Evolutionary conservation across 495 filamentous ascomycete species (phyloP), one percentile per base, ranked within the genome.

Genomic region (Tetracladium marchalianum): DNA sequence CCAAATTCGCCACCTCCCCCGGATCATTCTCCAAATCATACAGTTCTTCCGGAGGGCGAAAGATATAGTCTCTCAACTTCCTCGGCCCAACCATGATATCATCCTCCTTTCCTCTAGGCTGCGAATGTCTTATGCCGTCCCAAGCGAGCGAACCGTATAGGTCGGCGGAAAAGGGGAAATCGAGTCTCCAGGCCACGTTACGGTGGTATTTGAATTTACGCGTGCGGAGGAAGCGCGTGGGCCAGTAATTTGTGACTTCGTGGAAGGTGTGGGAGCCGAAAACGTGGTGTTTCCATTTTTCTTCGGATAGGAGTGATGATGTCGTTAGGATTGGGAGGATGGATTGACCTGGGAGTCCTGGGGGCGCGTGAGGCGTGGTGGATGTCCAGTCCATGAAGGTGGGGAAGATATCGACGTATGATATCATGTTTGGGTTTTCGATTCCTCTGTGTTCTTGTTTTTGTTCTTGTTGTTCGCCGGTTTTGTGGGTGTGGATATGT

Each of bases 201-300:
- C 69, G 63, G 46, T 72, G 69, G 41, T 72, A 72, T 38, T 72
- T 72, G 53, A 62, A 68, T 11, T 54, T 44, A 2, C 48, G 50
- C 2, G 57, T 67, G 11, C 69, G 68, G 24, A 71, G 48, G 54
- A 64, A 61, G 13, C 69, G 62, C 1, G 69, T 72, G 2, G 68
- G 69, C 55, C 59, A 72, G 52, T 71, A 72, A 40, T 71, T 70
- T 19, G 63, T 66, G 8, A 68, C 47, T 54, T 72, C 69, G 40
- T 72, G 69, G 54, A 72, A 71, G n/a, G 69, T 71, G 50, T 72
- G 69, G 11, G 66, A 69, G 31, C 69, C 66, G 39, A 66, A 71
- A 11, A 72, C 55, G 32, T 57, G 46, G 17, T 42, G 38, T 32
- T 38, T 38, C 37, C 39, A 36, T 27, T 56, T 39, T 51, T 61